Conservation (phyloP, 176 grass and related monocot species). For the Aegilops tauschii region DNA sequence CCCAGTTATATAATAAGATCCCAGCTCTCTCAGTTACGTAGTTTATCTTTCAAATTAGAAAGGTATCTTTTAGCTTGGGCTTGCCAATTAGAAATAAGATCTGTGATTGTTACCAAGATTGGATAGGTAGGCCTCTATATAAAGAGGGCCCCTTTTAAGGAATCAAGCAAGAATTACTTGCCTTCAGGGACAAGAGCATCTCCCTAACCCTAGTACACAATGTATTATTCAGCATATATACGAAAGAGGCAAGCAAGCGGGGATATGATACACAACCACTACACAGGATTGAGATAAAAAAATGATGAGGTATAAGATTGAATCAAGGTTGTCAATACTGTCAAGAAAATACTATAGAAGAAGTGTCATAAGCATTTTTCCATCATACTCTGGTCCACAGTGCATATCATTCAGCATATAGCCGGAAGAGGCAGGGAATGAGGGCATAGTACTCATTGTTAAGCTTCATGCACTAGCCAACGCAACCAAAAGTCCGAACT, state of each 20-base stretch:
- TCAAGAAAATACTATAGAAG: conserved; percentile 13
- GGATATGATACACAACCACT: background rate
- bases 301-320: background rate
- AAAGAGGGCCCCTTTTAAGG: background rate
- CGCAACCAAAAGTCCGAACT: too few species aligned
- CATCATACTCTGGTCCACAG: background rate
- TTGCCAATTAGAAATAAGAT: background rate
- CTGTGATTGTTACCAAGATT: background rate
- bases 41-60: background rate
- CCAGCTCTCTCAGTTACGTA: background rate
- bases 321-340: background rate
- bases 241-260: background rate
- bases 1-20: background rate
- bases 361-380: background rate
- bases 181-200: background rate
- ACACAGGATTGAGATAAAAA: background rate
- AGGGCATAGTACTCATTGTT: background rate
- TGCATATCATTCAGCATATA: conserved; percentile 4
- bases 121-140: background rate
- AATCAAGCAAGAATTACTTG: background rate
- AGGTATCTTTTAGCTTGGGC: background rate
- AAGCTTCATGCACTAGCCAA: too few species aligned
- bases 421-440: background rate
- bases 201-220: background rate
- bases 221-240: background rate